Base-by-base conservation (phyloP, 495 filamentous ascomycete species). In the Aspergillus avenaceus region DNA sequence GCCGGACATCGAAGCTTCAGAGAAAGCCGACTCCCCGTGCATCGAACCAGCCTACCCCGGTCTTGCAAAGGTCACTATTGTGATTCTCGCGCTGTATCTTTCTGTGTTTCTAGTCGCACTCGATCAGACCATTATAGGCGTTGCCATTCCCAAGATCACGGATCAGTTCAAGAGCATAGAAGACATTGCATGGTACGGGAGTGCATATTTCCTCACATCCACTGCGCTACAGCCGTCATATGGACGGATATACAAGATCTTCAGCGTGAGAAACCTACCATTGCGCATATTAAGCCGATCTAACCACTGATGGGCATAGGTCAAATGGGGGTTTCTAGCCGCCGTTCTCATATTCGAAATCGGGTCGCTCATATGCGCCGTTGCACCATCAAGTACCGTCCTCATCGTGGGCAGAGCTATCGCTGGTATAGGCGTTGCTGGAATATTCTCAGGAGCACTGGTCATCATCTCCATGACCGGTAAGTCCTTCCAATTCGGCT, bases 321-420 rank as follows among this genome's bases (percentile, higher is more conserved):
- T 72, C 18, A 79, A 83, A 38, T 38, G 34, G 16, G 34, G 14
- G 12, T 90, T 81, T 64, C 69, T 90, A 1, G 53, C 59, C 23
- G 79, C 82, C 49, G 78, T 89, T 50, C 58, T 64, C 48, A 59
- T 91, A 49, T 91, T 91, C 61, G 87, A 90, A 53, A 36, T 88
- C 25, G 87, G 87, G 19, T 84, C 79, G 21, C 59, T 85, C 29
- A 70, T 91, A 45, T 91, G 86, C 60, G 87, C 77, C 41, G 78
- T 79, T 3, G 85, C 88, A 5, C 81, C 84, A 0, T 80, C 67
- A 38, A 86, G 81, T 8, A 66, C 72, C 1, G 76, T 78, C 8
- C 71, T 93, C 22, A 90, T 91, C 58, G 59, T 88, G 47, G 88
- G 88, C 5, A 78, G 88, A n/a, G 86, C 88, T 13, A 70, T 91